These are phyloP conservation scores for Fusarium ambrosium DNA, from an alignment of 2,329 filamentous ascomycete species.

Conservation along the genomic window DNA sequence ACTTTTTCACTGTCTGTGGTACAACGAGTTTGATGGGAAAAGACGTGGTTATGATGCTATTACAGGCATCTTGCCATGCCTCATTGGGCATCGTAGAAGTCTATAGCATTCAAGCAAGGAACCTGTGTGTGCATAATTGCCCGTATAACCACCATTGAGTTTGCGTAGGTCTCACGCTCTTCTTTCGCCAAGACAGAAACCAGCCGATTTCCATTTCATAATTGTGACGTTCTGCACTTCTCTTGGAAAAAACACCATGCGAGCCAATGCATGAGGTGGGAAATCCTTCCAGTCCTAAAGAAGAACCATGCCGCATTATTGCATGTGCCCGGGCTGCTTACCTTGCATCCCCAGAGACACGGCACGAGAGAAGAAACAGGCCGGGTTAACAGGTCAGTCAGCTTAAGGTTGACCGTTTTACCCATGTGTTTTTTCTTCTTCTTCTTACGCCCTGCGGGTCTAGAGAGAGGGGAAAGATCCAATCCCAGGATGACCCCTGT, in stretches of 20 bases:
- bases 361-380: neutral
- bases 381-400: neutral
- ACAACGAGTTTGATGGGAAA: neutral
- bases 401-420: constrained; percentile 14
- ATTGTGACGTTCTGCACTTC: constrained; percentile 25
- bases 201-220: constrained; percentile 13
- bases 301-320: neutral
- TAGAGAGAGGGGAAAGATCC: neutral
- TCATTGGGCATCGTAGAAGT: neutral
- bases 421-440: neutral
- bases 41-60: constrained; percentile 6
- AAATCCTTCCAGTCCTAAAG: neutral
- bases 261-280: neutral
- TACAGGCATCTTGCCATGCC: neutral
- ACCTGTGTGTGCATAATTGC: neutral
- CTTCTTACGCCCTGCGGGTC: neutral
- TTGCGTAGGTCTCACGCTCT: neutral
- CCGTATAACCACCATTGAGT: neutral
- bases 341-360: constrained; percentile 15
- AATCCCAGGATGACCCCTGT: neutral
- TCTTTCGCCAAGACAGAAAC: constrained; percentile 6
- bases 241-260: neutral
- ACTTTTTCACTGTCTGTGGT: too few species aligned
- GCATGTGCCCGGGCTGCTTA: constrained; percentile 11
- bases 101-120: neutral